phyloP scores from a whole-genome alignment of 2,329 filamentous ascomycete genomes.

The Aspergillus glaucus region DNA sequence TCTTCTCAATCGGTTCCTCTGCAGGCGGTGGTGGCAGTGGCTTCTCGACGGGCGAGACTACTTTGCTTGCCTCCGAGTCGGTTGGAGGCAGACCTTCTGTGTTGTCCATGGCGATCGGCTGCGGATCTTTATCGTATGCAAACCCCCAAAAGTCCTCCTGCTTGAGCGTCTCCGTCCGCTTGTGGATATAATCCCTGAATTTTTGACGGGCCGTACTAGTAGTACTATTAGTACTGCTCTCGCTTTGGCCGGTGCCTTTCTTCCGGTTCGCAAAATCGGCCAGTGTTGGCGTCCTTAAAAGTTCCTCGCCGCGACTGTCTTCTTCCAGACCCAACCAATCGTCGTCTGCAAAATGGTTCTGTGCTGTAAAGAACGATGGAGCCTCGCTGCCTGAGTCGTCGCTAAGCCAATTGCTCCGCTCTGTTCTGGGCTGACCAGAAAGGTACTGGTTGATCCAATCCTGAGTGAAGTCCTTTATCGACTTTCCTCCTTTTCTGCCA shows the following conservation, averaged over 20 bases:
- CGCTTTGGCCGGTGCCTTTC: conserved; percentile 9
- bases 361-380: conserved; percentile 52
- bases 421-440: conserved; percentile 61
- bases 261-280: conserved; percentile 29
- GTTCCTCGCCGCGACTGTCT: conserved; percentile 31
- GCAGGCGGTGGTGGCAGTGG: conserved; percentile 33
- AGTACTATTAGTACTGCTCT: conserved; percentile 9
- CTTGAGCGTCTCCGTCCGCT: conserved; percentile 37
- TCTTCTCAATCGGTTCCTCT: conserved; percentile 10
- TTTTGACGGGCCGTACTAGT: conserved; percentile 17
- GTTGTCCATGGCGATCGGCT: conserved; percentile 27
- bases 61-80: conserved; percentile 13
- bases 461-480: conserved; percentile 59
- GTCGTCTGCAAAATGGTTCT: conserved; percentile 37
- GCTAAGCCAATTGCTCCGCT: conserved; percentile 76
- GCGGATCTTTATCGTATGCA: conserved; percentile 36
- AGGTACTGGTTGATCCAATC: conserved; percentile 83
- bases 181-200: conserved; percentile 28
- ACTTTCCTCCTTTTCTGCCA: conserved; percentile 24
- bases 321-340: conserved; percentile 40
- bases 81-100: conserved; percentile 17
- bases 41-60: conserved; percentile 30
- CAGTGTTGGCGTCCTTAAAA: conserved; percentile 35
- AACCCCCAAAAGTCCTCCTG: conserved; percentile 43
- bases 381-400: conserved; percentile 69